These are phyloP conservation scores for Penicillium manginii DNA, from an alignment of 495 filamentous ascomycete species.

Conservation along the genomic window DNA sequence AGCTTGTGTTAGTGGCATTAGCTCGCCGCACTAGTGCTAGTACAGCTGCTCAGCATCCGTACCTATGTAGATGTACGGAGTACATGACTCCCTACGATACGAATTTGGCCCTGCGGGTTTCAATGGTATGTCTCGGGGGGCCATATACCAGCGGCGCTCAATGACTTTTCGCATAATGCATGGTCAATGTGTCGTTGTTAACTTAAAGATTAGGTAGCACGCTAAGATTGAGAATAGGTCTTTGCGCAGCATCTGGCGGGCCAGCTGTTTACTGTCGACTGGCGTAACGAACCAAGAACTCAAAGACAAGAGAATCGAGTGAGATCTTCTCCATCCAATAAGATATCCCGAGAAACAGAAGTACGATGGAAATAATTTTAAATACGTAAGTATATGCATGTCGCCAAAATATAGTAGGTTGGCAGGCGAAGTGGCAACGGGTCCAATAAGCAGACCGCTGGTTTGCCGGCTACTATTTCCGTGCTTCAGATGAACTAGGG, in stretches of 20 bases:
- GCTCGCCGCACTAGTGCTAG: background rate
- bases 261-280: background rate
- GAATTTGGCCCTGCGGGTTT: background rate
- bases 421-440: no score
- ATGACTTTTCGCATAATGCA: background rate
- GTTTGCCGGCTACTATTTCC: no score
- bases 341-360: no score
- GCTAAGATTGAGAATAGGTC: slow-evolving; percentile 4
- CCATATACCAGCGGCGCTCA: background rate
- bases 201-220: slow-evolving; percentile 14
- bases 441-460: no score
- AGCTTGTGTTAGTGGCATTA: background rate
- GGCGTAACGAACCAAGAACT: background rate
- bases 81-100: background rate
- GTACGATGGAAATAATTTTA: no score
- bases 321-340: background rate
- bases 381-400: no score
- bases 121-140: background rate
- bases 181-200: slow-evolving; percentile 3
- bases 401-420: no score
- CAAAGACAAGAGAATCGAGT: background rate
- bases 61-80: background rate
- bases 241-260: background rate
- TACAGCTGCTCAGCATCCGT: background rate
- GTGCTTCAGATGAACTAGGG: no score